Evolutionary conservation across 2,329 filamentous ascomycete species (phyloP), one percentile per base, ranked within the genome.

Genomic region (Aspergillus unguis): DNA sequence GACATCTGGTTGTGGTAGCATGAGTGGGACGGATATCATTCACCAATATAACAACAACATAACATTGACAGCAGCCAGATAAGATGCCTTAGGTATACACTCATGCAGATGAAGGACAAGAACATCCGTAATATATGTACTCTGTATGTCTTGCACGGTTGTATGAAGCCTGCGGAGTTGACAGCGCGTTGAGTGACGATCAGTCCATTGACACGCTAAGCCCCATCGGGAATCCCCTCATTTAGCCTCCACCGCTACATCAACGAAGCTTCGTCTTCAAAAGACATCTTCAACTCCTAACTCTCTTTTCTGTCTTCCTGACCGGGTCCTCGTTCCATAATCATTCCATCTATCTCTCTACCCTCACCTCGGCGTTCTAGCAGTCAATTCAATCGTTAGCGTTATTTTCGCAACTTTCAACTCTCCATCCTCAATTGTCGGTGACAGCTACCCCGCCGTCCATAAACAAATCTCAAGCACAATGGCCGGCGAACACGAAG

Each of bases 401-500:
- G 17, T 41, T 26, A 5, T 11, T 37, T 28, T 44, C 40, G 25
- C 33, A 43, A 27, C 44, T 46, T 26, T 37, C 9, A 29, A 32
- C 29, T 44, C 17, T 32, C 44, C 33, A 41, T 23, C 43, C 40
- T 41, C 51, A 50, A 54, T 48, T 49, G 44, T 45, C 44, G 35
- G 51, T 49, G 35, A 43, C 52, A 51, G 37, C 47, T 58, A 58
- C 57, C 57, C 56, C 57, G 50, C 57, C 54, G 50, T 49, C 47
- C 40, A 50, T 49, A 35, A 37, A 45, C 6, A 45, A 49, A 46
- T 54, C 54, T 47, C 50, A 17, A 59, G 49, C 73, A 80, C 65
- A 65, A 90, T 90, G 86, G 80, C 85, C 62, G 81, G 17, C 17
- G 17, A 84, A 68, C 79, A 86, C 60, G 82, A 89, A 9, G 90